phyloP scores from a whole-genome alignment of 2,329 filamentous ascomycete genomes.

The Pseudocercospora crystallina region DNA sequence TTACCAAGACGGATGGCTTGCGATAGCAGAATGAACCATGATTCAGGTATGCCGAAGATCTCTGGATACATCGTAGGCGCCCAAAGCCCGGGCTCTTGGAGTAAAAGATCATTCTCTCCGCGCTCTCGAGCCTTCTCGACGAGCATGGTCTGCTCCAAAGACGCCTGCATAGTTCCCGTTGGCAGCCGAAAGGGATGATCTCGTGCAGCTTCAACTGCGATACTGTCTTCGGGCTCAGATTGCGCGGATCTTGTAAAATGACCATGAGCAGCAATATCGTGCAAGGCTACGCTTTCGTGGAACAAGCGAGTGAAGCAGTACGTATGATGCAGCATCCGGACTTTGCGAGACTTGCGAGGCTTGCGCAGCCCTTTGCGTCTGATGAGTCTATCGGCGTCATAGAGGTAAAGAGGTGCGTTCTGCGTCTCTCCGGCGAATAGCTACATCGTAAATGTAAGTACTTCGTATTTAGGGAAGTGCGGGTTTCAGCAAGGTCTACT shows the following conservation, averaged over 20 bases:
- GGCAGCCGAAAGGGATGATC: conserved; percentile 3
- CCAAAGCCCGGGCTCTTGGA: conserved; percentile 7
- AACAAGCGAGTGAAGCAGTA: conserved; percentile 7
- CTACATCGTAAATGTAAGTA: too few species aligned
- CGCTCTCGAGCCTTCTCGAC: conserved; percentile 6
- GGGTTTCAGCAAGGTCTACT: too few species aligned
- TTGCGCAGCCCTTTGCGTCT: background rate
- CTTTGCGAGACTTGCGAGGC: conserved; percentile 5
- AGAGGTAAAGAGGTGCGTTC: conserved; percentile 2
- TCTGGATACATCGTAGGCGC: conserved; percentile 1
- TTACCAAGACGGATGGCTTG: conserved; percentile 6
- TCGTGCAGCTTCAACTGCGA: background rate
- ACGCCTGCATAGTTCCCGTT: background rate
- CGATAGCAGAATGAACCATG: conserved; percentile 2
- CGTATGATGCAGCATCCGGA: conserved; percentile 6
- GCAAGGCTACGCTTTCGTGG: conserved; percentile 5
- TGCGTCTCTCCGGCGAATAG: background rate
- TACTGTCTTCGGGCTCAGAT: background rate
- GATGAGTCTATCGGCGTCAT: conserved; percentile 9
- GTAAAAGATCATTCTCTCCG: conserved; percentile 7
- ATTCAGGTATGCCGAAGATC: conserved; percentile 7
- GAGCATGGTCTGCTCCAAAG: conserved; percentile 6
- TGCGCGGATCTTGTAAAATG: background rate
- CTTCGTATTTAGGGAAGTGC: too few species aligned
- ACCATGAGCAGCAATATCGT: background rate